phyloP scores from a whole-genome alignment of 2,329 filamentous ascomycete genomes.

The Phialemoniopsis sp. region DNA sequence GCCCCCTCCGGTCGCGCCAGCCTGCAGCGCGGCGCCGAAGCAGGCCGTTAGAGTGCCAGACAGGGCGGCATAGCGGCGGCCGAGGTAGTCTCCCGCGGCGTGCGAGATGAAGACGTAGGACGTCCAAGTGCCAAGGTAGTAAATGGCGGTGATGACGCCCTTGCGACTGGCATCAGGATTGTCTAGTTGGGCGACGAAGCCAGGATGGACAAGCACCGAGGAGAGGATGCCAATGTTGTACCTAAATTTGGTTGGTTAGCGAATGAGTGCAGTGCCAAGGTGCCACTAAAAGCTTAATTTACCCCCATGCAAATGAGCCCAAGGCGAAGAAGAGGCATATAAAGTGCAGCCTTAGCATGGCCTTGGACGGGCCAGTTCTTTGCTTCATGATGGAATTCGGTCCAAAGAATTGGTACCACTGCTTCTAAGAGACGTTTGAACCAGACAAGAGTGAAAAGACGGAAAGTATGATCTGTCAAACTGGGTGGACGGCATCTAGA shows the following conservation, averaged over 20 bases:
- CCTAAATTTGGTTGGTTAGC: conserved; percentile 17
- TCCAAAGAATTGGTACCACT: too few relatives aligned
- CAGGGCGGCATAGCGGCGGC: conserved; percentile 46
- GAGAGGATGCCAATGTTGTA: conserved; percentile 57
- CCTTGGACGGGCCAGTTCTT: conserved; percentile 19
- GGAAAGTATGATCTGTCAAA: too few relatives aligned
- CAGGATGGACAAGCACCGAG: conserved; percentile 50
- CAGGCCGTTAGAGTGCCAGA: conserved; percentile 39
- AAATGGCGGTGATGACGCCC: conserved; percentile 51
- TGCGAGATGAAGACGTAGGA: conserved; percentile 53
- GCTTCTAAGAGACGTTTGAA: too few relatives aligned
- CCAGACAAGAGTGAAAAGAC: too few relatives aligned
- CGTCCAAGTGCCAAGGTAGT: conserved; percentile 52
- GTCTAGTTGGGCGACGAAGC: conserved; percentile 43
- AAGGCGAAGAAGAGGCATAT: conserved; percentile 49
- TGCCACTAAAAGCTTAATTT: conserved; percentile 11
- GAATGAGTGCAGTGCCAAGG: not conserved
- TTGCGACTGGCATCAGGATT: conserved; percentile 38
- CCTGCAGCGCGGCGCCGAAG: conserved; percentile 44
- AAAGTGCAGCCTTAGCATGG: conserved; percentile 34
- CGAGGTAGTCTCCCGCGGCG: conserved; percentile 43
- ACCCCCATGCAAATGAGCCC: conserved; percentile 55
- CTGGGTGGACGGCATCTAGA: too few relatives aligned
- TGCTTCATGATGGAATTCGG: too few relatives aligned
- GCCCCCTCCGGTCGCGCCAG: conserved; percentile 30